A percentile compares a stretch with the other conserved stretches of the same genome.
phyloP scores from a whole-genome alignment of 495 filamentous ascomycete species.

The Tuber magnatum region DNA sequence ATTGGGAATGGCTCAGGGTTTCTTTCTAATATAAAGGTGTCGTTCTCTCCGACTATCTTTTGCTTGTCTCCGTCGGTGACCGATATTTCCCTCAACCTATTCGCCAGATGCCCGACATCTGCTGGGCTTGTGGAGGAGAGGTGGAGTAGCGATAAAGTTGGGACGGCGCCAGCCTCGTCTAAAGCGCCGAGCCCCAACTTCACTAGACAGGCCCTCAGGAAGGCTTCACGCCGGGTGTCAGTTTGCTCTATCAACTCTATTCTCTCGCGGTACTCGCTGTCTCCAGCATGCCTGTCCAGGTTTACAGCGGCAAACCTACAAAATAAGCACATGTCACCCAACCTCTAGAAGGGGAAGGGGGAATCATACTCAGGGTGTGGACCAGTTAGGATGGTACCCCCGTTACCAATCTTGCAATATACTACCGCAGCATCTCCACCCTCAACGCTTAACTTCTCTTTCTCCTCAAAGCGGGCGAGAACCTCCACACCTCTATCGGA shows the following conservation, averaged over 20 bases:
- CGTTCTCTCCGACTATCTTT: conserved; percentile 75
- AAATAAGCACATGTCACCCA: conserved; percentile 18
- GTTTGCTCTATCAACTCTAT: conserved; percentile 64
- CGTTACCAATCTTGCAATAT: conserved; percentile 82
- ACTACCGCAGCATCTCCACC: conserved; percentile 75
- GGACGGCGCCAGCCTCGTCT: conserved; percentile 61
- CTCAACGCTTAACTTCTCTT: conserved; percentile 60
- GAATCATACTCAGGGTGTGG: conserved; percentile 83
- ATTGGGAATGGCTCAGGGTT: conserved; percentile 52
- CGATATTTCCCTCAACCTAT: conserved; percentile 60
- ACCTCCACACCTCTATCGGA: conserved; percentile 64
- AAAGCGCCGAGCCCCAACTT: conserved; percentile 78
- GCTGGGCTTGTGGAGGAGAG: conserved; percentile 62
- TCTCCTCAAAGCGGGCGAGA: conserved; percentile 68
- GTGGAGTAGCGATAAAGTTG: conserved; percentile 77
- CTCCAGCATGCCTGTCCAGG: conserved; percentile 56
- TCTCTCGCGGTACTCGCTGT: conserved; percentile 56
- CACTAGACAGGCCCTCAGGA: conserved; percentile 70
- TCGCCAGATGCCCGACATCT: conserved; percentile 60
- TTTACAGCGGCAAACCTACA: conserved; percentile 75
- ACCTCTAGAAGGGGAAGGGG: conserved; percentile 1
- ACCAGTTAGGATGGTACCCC: conserved; percentile 70
- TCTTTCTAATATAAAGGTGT: conserved; percentile 69
- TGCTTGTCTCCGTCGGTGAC: conserved; percentile 59
- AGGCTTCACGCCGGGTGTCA: conserved; percentile 62